phyloP scores from a whole-genome alignment of 495 filamentous ascomycete genomes.

The Talaromyces wortmannii region DNA sequence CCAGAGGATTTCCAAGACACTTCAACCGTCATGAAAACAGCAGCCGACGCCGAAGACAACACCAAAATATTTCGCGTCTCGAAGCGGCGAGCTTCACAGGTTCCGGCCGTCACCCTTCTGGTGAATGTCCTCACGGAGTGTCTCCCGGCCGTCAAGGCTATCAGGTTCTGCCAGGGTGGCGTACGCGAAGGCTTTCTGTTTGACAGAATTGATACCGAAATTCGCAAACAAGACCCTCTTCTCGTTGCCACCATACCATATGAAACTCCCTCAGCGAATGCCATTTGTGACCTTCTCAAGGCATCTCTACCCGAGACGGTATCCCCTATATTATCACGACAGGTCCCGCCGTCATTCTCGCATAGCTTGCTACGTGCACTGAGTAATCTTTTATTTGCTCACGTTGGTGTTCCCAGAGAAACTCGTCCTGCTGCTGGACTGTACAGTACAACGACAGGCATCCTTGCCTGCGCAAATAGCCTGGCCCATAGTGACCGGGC shows the following conservation, averaged over 20 bases:
- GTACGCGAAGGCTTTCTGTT: conserved; percentile 79
- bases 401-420: conserved; percentile 39
- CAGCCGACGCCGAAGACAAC: conserved; percentile 25
- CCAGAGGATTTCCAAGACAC: conserved; percentile 57
- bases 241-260: conserved; percentile 48
- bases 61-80: conserved; percentile 70
- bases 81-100: conserved; percentile 69
- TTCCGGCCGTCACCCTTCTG: conserved; percentile 76
- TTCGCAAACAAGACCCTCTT: conserved; percentile 61
- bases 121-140: conserved; percentile 64
- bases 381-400: conserved; percentile 48
- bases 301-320: conserved; percentile 29
- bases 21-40: conserved; percentile 43
- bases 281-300: conserved; percentile 34
- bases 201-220: conserved; percentile 48
- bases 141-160: conserved; percentile 62
- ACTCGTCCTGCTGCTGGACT: conserved; percentile 59
- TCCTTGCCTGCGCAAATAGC: conserved; percentile 60
- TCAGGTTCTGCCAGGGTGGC: conserved; percentile 79
- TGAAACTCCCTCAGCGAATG: conserved; percentile 31
- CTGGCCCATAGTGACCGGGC: conserved; percentile 66
- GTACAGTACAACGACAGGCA: conserved; percentile 62
- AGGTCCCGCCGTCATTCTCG: conserved; percentile 31
- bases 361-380: conserved; percentile 41
- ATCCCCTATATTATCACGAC: conserved; percentile 11